These are phyloP conservation scores for Brassica cretica DNA, from an alignment of 345 rosid genomes.

Conservation along the genomic window DNA sequence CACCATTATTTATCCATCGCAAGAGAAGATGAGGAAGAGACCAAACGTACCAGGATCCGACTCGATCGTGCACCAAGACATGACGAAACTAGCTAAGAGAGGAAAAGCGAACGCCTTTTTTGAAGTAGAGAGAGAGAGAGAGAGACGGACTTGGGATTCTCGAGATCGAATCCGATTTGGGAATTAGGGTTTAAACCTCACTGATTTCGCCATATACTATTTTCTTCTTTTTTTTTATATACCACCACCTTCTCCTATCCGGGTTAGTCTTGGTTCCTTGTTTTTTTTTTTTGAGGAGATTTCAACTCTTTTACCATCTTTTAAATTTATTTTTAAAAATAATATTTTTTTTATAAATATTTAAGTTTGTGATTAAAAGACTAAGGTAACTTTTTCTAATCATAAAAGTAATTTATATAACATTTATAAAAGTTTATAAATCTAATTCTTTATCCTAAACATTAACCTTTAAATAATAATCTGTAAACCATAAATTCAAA, in stretches of 20 bases:
- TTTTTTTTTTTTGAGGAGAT: too few relatives aligned
- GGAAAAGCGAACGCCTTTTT: neutral
- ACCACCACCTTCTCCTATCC: neutral
- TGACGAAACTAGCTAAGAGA: slow-evolving; percentile 25
- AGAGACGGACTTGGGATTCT: slow-evolving; percentile 9
- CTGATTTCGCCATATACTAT: neutral
- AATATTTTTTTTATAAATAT: too few relatives aligned
- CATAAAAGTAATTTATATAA: too few relatives aligned
- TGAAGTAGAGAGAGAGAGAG: neutral
- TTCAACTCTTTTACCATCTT: too few relatives aligned
- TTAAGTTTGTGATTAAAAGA: too few relatives aligned
- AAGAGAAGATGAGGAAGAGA: neutral
- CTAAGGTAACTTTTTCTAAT: too few relatives aligned
- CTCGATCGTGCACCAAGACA: slow-evolving; percentile 99
- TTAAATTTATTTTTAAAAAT: too few relatives aligned
- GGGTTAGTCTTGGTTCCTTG: neutral
- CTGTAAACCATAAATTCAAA: too few relatives aligned
- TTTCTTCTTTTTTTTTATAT: neutral
- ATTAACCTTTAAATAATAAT: too few relatives aligned
- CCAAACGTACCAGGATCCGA: slow-evolving; percentile 83
- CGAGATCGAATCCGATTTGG: slow-evolving; percentile 29
- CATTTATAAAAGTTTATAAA: too few relatives aligned
- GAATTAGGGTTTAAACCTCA: slow-evolving; percentile 33
- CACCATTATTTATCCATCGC: neutral
- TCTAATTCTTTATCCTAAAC: too few relatives aligned